phyloP scores from a whole-genome alignment of 2,329 filamentous ascomycete species.

The Aspergillus unguis region DNA sequence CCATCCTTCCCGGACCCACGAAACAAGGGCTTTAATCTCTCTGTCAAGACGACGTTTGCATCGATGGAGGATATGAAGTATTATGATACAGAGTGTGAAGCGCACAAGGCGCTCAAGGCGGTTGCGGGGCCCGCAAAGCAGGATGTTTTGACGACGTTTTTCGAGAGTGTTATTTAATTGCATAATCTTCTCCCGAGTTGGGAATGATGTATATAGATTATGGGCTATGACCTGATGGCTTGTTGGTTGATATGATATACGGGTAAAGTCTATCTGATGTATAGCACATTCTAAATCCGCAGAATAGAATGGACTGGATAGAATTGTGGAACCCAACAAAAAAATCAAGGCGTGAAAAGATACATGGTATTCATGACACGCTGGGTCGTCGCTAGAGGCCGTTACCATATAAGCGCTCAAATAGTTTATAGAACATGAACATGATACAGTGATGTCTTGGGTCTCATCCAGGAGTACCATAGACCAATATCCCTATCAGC shows the following conservation, averaged over 20 bases:
- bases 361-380: constrained; percentile 15
- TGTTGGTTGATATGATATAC: background rate
- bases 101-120: constrained; percentile 50
- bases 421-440: constrained; percentile 15
- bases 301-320: background rate
- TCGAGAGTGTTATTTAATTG: constrained; percentile 33
- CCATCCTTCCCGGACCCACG: constrained; percentile 56
- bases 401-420: constrained; percentile 11
- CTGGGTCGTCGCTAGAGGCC: constrained; percentile 12
- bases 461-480: constrained; percentile 17
- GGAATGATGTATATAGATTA: background rate
- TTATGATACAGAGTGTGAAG: constrained; percentile 61
- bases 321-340: background rate
- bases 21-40: constrained; percentile 63
- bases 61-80: constrained; percentile 66
- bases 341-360: constrained; percentile 6
- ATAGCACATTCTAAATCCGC: background rate
- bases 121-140: constrained; percentile 31
- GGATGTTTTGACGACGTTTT: constrained; percentile 38
- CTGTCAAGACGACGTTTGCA: constrained; percentile 62
- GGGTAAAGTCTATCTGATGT: constrained; percentile 4
- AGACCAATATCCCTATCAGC: constrained; percentile 8
- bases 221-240: background rate
- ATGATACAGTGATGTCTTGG: constrained; percentile 19
- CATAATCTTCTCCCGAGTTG: background rate